Evolutionary conservation across 768 basidiomycete species (phyloP), one percentile per base, ranked within the genome.

Genomic region (Ramaria sp.): DNA sequence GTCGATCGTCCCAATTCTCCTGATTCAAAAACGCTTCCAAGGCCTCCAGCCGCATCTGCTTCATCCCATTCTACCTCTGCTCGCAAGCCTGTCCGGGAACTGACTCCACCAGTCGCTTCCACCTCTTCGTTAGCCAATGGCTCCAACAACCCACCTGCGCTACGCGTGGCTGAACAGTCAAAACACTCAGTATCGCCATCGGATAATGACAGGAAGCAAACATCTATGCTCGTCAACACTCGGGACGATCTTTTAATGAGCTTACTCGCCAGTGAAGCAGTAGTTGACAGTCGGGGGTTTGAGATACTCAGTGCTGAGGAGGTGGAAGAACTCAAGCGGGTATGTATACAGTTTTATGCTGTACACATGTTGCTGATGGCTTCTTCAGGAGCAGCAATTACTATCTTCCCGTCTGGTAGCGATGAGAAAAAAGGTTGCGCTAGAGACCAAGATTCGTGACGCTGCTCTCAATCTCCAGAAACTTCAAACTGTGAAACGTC

Each of bases 191-290:
- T 71, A 15, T 62, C 50, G 57, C 57, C 17, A 11, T 34, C 37
- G 33, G 70, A 71, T 47, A 61, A 64, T 17, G 72, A 72, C 31
- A 69, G 70, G 69, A 77, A 77, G 61, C 74, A 74, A 19, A 64
- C 71, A 11, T 78, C 78, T 7, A 71, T 66, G 7, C 60, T 71
- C 48, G 68, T 78, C 22, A 83, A 81, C 60, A 80, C 80, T 15
- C 78, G 84, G 46, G 92, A 96, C 63, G 89, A 93, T 60, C 78
- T 98, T 47, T 77, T 97, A 61, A 78, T 96, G 67, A 88, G 88
- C 67, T 77, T 99, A 41, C 73, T 98, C 61, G 88, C 93, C 42
- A 92, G 92, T 54, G 92, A 97, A 70, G 95, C 95, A 4, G 81
- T 90, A 42, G 84, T 97, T n/a, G 92, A 97, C 64, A 89, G 89